Conservation (phyloP, 495 filamentous ascomycete genomes). For the Geoglossum glabrum region DNA sequence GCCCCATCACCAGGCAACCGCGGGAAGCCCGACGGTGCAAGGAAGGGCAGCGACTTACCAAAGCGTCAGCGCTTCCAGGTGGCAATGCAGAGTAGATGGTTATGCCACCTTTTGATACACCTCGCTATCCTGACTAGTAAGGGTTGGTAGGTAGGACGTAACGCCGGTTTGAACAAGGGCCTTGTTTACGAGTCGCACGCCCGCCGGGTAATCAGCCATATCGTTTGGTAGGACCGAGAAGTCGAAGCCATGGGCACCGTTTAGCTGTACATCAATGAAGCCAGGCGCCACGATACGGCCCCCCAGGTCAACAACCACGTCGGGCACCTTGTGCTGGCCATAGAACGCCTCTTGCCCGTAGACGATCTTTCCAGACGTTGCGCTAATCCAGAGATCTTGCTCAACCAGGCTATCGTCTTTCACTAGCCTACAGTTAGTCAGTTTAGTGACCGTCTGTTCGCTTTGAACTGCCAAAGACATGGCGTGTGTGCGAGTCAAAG, state of each 20-base stretch:
- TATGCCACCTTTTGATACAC: slow-evolving; percentile 41
- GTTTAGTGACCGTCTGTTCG: slow-evolving; percentile 36
- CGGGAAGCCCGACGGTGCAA: slow-evolving; percentile 41
- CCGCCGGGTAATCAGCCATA: slow-evolving; percentile 40
- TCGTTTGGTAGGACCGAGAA: slow-evolving; percentile 54
- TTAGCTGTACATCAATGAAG: slow-evolving; percentile 71
- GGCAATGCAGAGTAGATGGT: neutral
- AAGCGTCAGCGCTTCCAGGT: neutral
- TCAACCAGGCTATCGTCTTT: slow-evolving; percentile 39
- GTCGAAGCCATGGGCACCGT: slow-evolving; percentile 72
- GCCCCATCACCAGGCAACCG: slow-evolving; percentile 40
- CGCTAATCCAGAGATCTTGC: slow-evolving; percentile 64
- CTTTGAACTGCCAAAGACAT: neutral
- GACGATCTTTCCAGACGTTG: slow-evolving; percentile 54
- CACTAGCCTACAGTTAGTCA: slow-evolving; percentile 62
- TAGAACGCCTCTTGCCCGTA: slow-evolving; percentile 57
- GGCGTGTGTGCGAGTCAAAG: neutral
- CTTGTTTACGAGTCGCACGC: slow-evolving; percentile 43
- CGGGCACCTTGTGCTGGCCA: slow-evolving; percentile 38
- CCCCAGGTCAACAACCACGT: slow-evolving; percentile 45
- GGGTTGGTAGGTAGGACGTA: slow-evolving; percentile 64
- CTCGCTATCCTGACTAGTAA: slow-evolving; percentile 44
- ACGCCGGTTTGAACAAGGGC: slow-evolving; percentile 55
- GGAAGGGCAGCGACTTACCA: slow-evolving; percentile 41
- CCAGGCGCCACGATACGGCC: slow-evolving; percentile 63